phyloP scores from a whole-genome alignment of 306 rosid species.

The Casuarina cunninghamiana region DNA sequence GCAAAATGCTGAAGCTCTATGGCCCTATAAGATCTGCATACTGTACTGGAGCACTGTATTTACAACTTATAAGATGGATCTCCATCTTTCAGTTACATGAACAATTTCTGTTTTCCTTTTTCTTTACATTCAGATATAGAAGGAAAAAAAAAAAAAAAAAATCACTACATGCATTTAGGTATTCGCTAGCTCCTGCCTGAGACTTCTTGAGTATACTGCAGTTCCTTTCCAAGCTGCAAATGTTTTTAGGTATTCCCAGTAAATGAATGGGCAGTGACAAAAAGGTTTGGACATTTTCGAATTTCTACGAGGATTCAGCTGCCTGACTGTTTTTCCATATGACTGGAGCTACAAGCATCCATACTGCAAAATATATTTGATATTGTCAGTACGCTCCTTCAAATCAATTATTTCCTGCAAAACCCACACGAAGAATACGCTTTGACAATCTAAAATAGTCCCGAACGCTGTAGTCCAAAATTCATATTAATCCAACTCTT shows the following conservation, averaged over 20 bases:
- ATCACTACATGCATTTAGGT: too few species aligned
- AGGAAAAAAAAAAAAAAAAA: too few species aligned
- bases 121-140: background rate
- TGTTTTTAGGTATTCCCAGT: constrained; percentile 23
- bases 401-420: background rate
- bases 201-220: constrained; percentile 22
- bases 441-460: background rate
- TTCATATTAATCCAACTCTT: background rate
- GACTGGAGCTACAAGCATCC: constrained; percentile 87
- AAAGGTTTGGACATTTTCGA: background rate
- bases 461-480: background rate
- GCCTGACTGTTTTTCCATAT: constrained; percentile 61
- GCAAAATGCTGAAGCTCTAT: constrained; percentile 1
- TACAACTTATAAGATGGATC: constrained; percentile 14
- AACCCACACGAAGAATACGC: background rate
- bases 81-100: constrained; percentile 4
- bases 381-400: background rate
- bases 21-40: background rate
- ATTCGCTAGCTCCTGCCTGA: constrained; percentile 16
- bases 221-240: constrained; percentile 23
- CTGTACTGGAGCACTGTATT: background rate
- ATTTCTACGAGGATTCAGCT: constrained; percentile 40
- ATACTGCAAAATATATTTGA: constrained; percentile 53
- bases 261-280: constrained; percentile 15
- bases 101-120: constrained; percentile 13